Percentiles rank a stretch among this genome's conserved stretches.
Evolutionary conservation across 805 yeast species (phyloP).

Genomic region (Saccharomycopsis selenospora): DNA sequence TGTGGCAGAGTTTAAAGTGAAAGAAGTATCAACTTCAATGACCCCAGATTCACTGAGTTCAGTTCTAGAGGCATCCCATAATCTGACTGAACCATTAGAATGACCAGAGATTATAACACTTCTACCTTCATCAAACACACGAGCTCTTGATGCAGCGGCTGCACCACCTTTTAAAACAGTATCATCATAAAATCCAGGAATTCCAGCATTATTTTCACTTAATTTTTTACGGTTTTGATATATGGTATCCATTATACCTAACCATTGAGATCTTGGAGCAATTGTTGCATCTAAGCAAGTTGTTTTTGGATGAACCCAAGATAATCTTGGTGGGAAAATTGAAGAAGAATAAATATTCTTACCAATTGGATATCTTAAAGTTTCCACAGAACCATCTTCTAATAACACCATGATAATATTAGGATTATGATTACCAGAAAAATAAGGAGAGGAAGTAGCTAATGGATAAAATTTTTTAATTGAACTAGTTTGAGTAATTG

Average conservation of each 20-base stretch:
- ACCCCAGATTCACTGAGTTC: conserved; percentile 56
- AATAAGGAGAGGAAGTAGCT: conserved; percentile 63
- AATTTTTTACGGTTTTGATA: conserved; percentile 10
- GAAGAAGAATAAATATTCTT: conserved; percentile 43
- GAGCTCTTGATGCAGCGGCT: conserved; percentile 44
- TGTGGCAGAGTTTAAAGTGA: conserved; percentile 36
- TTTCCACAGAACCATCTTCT: conserved; percentile 58
- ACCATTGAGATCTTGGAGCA: conserved; percentile 64
- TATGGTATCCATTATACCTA: conserved; percentile 63
- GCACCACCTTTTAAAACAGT: conserved; percentile 73
- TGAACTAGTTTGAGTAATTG: conserved; percentile 41
- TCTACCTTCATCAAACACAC: conserved; percentile 41
- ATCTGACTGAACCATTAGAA: conserved; percentile 70
- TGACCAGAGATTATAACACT: conserved; percentile 78
- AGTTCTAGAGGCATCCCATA: conserved; percentile 77
- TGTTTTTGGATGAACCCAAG: conserved; percentile 71
- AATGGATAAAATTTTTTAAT: conserved; percentile 46
- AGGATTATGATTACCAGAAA: conserved; percentile 77
- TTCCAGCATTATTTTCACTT: neutral
- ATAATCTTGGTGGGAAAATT: conserved; percentile 71
- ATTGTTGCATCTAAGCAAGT: conserved; percentile 48
- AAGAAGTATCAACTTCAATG: conserved; percentile 50
- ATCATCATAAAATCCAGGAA: conserved; percentile 24
- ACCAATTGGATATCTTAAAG: conserved; percentile 53
- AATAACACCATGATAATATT: conserved; percentile 49